Evolutionary conservation across 116 monocot species (phyloP).

Genomic region (Iris pallida): DNA sequence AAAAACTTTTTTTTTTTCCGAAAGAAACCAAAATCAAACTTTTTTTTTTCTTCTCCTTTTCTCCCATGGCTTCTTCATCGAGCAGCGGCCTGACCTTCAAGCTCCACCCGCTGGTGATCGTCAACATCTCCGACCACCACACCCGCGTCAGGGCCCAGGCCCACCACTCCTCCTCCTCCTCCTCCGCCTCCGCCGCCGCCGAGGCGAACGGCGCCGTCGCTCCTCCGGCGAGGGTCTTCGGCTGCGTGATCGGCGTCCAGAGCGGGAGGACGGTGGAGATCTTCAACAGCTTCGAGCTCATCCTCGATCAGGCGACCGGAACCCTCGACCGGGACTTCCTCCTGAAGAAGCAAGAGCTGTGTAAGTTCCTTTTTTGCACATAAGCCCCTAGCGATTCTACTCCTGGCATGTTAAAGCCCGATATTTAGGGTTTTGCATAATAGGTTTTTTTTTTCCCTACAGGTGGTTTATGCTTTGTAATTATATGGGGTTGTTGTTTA

Average conservation of each 20-base stretch:
- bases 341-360: conserved; percentile 94
- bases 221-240: conserved; percentile 52
- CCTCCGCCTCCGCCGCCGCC: conserved; percentile 6
- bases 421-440: too few species aligned
- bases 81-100: conserved; percentile 97
- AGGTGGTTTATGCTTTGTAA: too few species aligned
- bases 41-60: not conserved
- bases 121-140: conserved; percentile 98
- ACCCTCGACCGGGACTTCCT: conserved; percentile 83
- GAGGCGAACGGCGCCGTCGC: conserved; percentile 14
- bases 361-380: conserved; percentile 23
- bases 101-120: conserved; percentile 96
- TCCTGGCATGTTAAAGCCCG: too few species aligned
- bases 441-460: too few species aligned
- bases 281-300: conserved; percentile 98
- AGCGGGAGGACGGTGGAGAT: conserved; percentile 96
- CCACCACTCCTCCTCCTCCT: conserved; percentile 27
- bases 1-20: too few species aligned
- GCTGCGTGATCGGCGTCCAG: conserved; percentile 97
- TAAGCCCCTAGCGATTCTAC: too few species aligned
- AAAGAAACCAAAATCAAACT: too few species aligned
- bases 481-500: too few species aligned
- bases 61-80: conserved; percentile 60
- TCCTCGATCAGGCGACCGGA: conserved; percentile 53
- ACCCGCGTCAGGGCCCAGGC: conserved; percentile 81